These are phyloP conservation scores for Heritiera fomes DNA, from an alignment of 345 rosid genomes.

Conservation along the genomic window DNA sequence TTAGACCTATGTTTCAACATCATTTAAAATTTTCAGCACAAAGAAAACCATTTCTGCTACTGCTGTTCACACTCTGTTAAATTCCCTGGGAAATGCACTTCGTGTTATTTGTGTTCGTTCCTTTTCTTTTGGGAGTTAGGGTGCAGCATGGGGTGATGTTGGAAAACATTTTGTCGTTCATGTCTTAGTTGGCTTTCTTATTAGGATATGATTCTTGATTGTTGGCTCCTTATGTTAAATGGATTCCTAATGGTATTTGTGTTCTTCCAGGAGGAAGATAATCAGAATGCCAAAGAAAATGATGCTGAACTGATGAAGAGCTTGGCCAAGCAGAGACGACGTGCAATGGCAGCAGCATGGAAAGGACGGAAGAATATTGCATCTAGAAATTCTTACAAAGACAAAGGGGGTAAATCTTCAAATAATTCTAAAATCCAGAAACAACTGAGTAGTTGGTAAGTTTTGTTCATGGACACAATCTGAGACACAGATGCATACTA, in stretches of 20 bases:
- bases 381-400: slow-evolving; percentile 87
- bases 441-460: slow-evolving; percentile 51
- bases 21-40: background rate
- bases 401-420: slow-evolving; percentile 73
- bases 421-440: slow-evolving; percentile 63
- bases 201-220: background rate
- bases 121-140: background rate
- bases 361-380: slow-evolving; percentile 51
- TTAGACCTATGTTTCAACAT: background rate
- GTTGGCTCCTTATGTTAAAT: background rate
- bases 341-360: slow-evolving; percentile 61
- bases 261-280: slow-evolving; percentile 35
- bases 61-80: background rate
- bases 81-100: background rate
- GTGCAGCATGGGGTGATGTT: too few species aligned
- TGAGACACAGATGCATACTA: background rate
- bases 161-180: too few species aligned
- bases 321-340: slow-evolving; percentile 74
- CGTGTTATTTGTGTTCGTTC: background rate
- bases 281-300: slow-evolving; percentile 8
- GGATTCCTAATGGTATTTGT: background rate
- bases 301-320: slow-evolving; percentile 58
- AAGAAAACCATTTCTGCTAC: background rate
- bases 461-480: background rate
- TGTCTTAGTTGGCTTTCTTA: background rate